Evolutionary conservation across 2,329 filamentous ascomycete genomes (phyloP), one percentile per base, ranked within the genome.

Genomic region (Phaeosphaeria sp.): DNA sequence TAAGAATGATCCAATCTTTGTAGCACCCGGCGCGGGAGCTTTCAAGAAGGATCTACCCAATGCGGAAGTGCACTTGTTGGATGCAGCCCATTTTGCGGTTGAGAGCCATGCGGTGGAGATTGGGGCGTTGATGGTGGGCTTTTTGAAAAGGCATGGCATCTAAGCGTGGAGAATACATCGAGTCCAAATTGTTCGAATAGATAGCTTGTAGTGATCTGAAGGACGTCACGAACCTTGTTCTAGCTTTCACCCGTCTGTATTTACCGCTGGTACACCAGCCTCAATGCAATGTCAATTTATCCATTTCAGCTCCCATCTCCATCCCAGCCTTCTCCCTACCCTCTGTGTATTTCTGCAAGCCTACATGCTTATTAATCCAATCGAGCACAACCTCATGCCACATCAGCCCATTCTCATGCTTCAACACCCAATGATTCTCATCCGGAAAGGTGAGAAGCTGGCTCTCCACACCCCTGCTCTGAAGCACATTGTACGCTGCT

Each of bases 381-480:
- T 87, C 87, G 27, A 97, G 73, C 17, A 98, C 93, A 56, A 92
- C 90, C 55, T 85, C 85, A 71, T 98, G 93, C 95, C 95, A 98
- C 20, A 96, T 84, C 18, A 97, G 80, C 3, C 89, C 90, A 76
- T 98, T 98, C 78, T 97, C 94, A 0, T 90, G 91, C 74, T 97
- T 96, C 53, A 97, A 73, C 3, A 97, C 93, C 92, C 92, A 90
- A 67, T 91, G 89, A 50, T 88, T 87, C 76, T 92, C 90, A 71
- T 91, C 92, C 0, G 92, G 91, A 73, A 96, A 97, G 20, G 88
- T 89, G 64, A 96, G 72, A 63, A 96, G 87, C 64, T 89, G 88
- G 75, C 91, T 95, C 20, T 91, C 88, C 1, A 96, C 84, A 0
- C 87, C 87, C 52, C 85, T 85, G 22, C 87, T 85, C 78, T 97